A percentile compares a stretch with the other conserved stretches of the same genome.
phyloP scores from a whole-genome alignment of 306 rosid species.

The Trifolium subterraneum region DNA sequence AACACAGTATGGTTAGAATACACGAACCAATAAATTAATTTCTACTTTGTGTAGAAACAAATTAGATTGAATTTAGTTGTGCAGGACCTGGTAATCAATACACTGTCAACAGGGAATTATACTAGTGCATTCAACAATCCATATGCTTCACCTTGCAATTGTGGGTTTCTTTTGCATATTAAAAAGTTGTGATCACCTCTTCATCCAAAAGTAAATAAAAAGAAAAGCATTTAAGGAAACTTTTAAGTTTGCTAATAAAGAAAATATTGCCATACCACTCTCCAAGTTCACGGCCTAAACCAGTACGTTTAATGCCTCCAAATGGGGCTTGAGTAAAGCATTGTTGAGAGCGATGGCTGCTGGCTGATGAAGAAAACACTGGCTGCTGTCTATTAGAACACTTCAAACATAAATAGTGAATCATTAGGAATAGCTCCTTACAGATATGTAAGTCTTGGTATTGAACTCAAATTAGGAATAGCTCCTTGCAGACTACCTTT shows the following conservation, averaged over 20 bases:
- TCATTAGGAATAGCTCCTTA: too few relatives aligned
- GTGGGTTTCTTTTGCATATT: slow-evolving; percentile 22
- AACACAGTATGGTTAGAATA: too few relatives aligned
- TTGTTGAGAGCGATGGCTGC: slow-evolving; percentile 99
- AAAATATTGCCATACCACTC: slow-evolving; percentile 72
- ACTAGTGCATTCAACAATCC: slow-evolving; percentile 18
- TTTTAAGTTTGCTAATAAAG: slow-evolving; percentile 25
- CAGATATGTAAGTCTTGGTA: too few relatives aligned
- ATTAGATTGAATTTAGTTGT: slow-evolving; percentile 19
- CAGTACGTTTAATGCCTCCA: slow-evolving; percentile 97
- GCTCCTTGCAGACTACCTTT: too few relatives aligned
- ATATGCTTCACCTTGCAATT: slow-evolving; percentile 24
- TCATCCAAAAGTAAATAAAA: slow-evolving; percentile 3
- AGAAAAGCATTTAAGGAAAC: not conserved
- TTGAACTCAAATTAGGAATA: too few relatives aligned
- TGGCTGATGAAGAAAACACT: too few relatives aligned
- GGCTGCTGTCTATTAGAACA: too few relatives aligned
- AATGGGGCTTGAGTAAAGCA: slow-evolving; percentile 97
- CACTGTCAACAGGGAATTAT: slow-evolving; percentile 1
- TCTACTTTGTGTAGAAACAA: too few relatives aligned
- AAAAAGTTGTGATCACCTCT: slow-evolving; percentile 1
- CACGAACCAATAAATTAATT: too few relatives aligned
- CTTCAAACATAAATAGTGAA: too few relatives aligned
- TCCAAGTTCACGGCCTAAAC: slow-evolving; percentile 98
- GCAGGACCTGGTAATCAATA: slow-evolving; percentile 8